Evolutionary conservation across 176 grass and related monocot species (phyloP).

Genomic region (Paspalum notatum): DNA sequence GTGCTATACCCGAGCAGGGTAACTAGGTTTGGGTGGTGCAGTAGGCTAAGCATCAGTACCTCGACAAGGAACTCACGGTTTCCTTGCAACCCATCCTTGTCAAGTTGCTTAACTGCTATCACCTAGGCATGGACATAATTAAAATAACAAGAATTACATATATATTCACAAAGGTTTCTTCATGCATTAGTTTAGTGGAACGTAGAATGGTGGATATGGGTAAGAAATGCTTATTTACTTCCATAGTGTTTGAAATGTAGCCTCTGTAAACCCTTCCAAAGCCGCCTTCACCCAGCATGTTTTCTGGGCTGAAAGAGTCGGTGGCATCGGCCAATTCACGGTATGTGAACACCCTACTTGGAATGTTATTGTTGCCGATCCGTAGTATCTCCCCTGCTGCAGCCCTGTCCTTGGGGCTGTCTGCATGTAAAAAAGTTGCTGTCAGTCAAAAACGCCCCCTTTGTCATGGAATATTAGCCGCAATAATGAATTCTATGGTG

Average conservation of each 20-base stretch:
- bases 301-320: slow-evolving; percentile 68
- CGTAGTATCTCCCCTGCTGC: slow-evolving; percentile 81
- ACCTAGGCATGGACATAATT: slow-evolving; percentile 53
- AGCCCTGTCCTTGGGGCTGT: slow-evolving; percentile 60
- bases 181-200: slow-evolving; percentile 25
- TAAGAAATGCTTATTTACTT: slow-evolving; percentile 52
- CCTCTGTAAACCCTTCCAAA: slow-evolving; percentile 90
- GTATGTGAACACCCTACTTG: slow-evolving; percentile 74
- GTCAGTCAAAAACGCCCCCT: neutral
- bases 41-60: slow-evolving; percentile 85
- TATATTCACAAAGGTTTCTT: slow-evolving; percentile 22
- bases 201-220: slow-evolving; percentile 2
- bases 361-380: slow-evolving; percentile 76
- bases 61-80: slow-evolving; percentile 91
- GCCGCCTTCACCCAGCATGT: slow-evolving; percentile 88
- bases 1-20: slow-evolving; percentile 83
- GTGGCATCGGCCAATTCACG: slow-evolving; percentile 72
- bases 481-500: neutral
- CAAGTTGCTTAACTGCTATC: slow-evolving; percentile 83
- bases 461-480: neutral
- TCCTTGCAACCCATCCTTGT: slow-evolving; percentile 75
- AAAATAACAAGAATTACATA: slow-evolving; percentile 20
- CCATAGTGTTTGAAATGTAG: slow-evolving; percentile 57
- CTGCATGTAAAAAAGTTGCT: slow-evolving; percentile 42
- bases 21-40: slow-evolving; percentile 83